Evolutionary conservation across 345 rosid species (phyloP).

Genomic region (Eucalyptus fibrosa): DNA sequence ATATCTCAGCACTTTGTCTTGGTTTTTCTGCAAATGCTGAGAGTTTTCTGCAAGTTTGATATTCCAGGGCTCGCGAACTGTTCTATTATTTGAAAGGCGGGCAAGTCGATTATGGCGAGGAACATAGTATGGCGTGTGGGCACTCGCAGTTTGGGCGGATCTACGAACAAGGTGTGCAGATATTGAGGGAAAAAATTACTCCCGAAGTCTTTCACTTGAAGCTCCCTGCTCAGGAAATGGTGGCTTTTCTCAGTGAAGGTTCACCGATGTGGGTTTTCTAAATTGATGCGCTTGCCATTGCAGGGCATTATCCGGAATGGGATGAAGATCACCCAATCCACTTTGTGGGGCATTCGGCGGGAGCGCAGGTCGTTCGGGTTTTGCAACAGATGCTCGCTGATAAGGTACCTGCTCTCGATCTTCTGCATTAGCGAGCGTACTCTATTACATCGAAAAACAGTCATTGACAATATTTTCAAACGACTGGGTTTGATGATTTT

Average conservation of each 20-base stretch:
- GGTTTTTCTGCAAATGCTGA: background rate
- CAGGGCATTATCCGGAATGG: slow-evolving; percentile 93
- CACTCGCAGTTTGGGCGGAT: slow-evolving; percentile 78
- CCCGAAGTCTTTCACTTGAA: background rate
- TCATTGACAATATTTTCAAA: background rate
- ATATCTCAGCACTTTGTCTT: background rate
- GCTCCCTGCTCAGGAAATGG: background rate
- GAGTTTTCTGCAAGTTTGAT: background rate
- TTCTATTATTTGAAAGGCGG: slow-evolving; percentile 97
- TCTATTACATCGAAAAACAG: background rate
- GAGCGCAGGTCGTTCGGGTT: slow-evolving; percentile 96
- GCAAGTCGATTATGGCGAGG: slow-evolving; percentile 85
- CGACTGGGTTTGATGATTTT: background rate
- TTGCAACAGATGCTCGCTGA: slow-evolving; percentile 99
- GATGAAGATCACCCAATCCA: slow-evolving; percentile 93
- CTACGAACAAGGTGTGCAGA: slow-evolving; percentile 53
- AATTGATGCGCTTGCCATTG: background rate
- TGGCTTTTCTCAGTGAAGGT: background rate
- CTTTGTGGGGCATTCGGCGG: slow-evolving; percentile 97
- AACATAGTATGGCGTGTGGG: slow-evolving; percentile 85
- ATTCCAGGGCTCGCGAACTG: slow-evolving; percentile 77
- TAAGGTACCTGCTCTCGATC: slow-evolving; percentile 31
- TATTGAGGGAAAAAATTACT: background rate
- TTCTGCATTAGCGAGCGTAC: background rate
- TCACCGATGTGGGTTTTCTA: background rate